Percentiles rank a stretch among this genome's conserved stretches.
Conservation (phyloP, 2,329 filamentous ascomycete species). For the Penicillium sp. region DNA sequence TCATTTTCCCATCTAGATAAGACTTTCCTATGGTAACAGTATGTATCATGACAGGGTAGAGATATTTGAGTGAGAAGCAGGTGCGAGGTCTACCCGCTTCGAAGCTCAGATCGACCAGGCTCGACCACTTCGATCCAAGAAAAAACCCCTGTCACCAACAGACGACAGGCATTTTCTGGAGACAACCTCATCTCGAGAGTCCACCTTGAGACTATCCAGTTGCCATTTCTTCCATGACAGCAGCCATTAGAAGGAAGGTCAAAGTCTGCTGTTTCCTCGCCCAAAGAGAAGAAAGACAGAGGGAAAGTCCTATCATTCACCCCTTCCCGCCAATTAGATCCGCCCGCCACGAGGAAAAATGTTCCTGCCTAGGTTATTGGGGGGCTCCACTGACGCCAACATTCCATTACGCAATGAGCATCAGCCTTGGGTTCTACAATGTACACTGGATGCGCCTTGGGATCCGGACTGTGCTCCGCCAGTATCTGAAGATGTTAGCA, state of each 20-base stretch:
- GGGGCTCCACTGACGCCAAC: constrained; percentile 1
- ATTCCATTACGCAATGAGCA: neutral
- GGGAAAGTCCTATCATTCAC: neutral
- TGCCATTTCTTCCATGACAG: neutral
- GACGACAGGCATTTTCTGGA: neutral
- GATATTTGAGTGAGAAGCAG: neutral
- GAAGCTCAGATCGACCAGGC: neutral
- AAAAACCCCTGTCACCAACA: neutral
- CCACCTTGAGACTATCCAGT: neutral
- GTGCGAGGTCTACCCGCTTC: neutral
- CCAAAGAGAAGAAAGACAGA: neutral
- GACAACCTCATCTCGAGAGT: neutral
- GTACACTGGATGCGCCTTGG: neutral
- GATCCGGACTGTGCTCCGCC: neutral
- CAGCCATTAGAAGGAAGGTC: neutral
- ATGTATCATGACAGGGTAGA: neutral
- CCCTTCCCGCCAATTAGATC: constrained; percentile 4
- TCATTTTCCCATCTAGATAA: neutral
- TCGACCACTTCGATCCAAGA: neutral
- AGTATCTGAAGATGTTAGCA: neutral
- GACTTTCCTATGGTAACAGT: neutral
- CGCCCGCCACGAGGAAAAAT: constrained; percentile 1
- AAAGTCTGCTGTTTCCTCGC: neutral
- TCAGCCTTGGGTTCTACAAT: neutral
- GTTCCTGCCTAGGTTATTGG: constrained; percentile 5